A percentile compares a stretch with the other conserved stretches of the same genome.
Evolutionary conservation across 495 filamentous ascomycete genomes (phyloP).

Genomic region (Glonium stellatum): DNA sequence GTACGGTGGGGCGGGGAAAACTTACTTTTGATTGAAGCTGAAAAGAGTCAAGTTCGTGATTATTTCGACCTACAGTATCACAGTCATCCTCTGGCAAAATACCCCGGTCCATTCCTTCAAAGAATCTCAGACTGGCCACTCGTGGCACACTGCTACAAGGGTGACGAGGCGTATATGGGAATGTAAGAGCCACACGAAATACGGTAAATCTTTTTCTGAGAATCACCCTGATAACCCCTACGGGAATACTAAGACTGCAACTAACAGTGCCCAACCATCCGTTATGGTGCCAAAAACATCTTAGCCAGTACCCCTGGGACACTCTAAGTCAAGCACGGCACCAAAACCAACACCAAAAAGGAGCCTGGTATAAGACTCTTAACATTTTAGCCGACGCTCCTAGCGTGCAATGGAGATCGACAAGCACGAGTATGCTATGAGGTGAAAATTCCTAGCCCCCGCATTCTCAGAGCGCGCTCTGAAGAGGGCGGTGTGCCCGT

Average conservation of each 20-base stretch:
- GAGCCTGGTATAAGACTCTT: slow-evolving; percentile 23
- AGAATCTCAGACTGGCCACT: slow-evolving; percentile 10
- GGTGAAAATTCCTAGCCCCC: slow-evolving; percentile 7
- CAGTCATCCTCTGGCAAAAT: slow-evolving; percentile 9
- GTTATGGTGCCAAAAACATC: slow-evolving; percentile 20
- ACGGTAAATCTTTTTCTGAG: background rate
- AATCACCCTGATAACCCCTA: too few species aligned
- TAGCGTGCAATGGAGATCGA: slow-evolving; percentile 11
- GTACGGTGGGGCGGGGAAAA: too few species aligned
- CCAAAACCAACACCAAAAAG: slow-evolving; percentile 29
- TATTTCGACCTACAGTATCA: slow-evolving; percentile 1
- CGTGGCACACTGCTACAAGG: slow-evolving; percentile 1
- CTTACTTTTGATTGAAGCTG: too few species aligned
- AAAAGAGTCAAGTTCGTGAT: too few species aligned
- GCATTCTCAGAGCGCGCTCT: slow-evolving; percentile 24
- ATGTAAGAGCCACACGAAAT: slow-evolving; percentile 17
- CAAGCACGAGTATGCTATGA: slow-evolving; percentile 6
- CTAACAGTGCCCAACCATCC: slow-evolving; percentile 7
- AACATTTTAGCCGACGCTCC: slow-evolving; percentile 8
- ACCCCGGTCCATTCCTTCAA: slow-evolving; percentile 5
- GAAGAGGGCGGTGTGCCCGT: slow-evolving; percentile 14
- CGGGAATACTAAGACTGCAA: too few species aligned
- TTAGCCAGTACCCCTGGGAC: slow-evolving; percentile 13
- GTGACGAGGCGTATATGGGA: slow-evolving; percentile 2
- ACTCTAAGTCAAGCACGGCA: slow-evolving; percentile 19